A percentile compares a stretch with the other conserved stretches of the same genome.
Conservation (phyloP, 2,329 filamentous ascomycete species). For the Exophiala phaeomuriformis region DNA sequence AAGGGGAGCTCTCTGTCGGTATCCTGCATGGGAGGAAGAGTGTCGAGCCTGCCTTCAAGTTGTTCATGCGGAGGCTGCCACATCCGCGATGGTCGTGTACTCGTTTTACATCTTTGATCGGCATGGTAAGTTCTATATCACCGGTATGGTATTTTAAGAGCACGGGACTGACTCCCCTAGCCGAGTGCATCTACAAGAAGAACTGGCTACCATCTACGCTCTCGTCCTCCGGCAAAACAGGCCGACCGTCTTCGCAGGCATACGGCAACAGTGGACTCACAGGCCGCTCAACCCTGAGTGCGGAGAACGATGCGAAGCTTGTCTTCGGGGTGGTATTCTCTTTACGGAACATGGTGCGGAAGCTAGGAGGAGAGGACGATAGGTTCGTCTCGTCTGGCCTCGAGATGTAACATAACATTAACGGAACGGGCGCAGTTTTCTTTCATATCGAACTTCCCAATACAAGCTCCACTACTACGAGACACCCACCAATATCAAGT, state of each 20-base stretch:
- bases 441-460: slow-evolving; percentile 84
- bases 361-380: slow-evolving; percentile 88
- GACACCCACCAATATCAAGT: slow-evolving; percentile 89
- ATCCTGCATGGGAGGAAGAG: not conserved
- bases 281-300: slow-evolving; percentile 41
- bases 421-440: slow-evolving; percentile 56
- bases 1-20: too few relatives aligned
- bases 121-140: slow-evolving; percentile 60
- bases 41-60: not conserved
- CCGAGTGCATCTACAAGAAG: slow-evolving; percentile 94
- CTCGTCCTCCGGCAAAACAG: slow-evolving; percentile 41
- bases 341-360: slow-evolving; percentile 90
- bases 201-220: slow-evolving; percentile 62
- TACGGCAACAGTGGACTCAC: slow-evolving; percentile 39
- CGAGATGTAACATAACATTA: slow-evolving; percentile 7
- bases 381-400: slow-evolving; percentile 37
- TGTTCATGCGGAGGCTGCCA: not conserved
- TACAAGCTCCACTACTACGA: slow-evolving; percentile 99
- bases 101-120: slow-evolving; percentile 99
- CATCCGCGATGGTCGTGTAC: slow-evolving; percentile 76
- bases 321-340: slow-evolving; percentile 97
- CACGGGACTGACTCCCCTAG: slow-evolving; percentile 42
- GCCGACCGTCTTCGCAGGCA: slow-evolving; percentile 45
- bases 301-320: slow-evolving; percentile 84
- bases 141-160: not conserved